Evolutionary conservation across 352 stramenopile species (phyloP).

Genomic region (Hyaloperonospora arabidopsidis): DNA sequence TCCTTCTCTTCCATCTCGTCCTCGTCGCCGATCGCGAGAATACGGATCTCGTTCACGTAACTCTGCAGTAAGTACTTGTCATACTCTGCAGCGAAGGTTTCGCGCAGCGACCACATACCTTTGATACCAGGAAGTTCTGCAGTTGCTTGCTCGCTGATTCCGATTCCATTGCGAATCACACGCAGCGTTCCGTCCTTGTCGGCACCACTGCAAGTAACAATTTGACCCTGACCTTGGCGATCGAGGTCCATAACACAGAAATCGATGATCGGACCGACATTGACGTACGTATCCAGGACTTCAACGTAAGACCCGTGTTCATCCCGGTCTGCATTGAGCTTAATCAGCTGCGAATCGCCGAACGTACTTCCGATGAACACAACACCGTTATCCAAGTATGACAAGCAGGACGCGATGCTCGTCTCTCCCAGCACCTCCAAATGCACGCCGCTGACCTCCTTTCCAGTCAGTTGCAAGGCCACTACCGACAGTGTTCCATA

Average conservation of each 20-base stretch:
- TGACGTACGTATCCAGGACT: constrained; percentile 94
- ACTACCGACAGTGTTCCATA: constrained; percentile 87
- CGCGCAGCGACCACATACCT: constrained; percentile 93
- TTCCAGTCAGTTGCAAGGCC: constrained; percentile 67
- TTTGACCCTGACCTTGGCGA: constrained; percentile 89
- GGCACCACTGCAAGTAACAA: constrained; percentile 94
- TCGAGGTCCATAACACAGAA: constrained; percentile 96
- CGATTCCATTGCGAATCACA: constrained; percentile 98
- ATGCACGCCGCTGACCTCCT: constrained; percentile 74
- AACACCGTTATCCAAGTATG: constrained; percentile 92
- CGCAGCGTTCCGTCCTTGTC: constrained; percentile 93
- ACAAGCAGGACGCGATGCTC: constrained; percentile 84
- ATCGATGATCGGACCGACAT: constrained; percentile 97
- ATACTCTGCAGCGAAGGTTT: constrained; percentile 75
- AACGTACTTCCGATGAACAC: constrained; percentile 94
- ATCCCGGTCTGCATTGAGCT: constrained; percentile 79
- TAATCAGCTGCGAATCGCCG: constrained; percentile 93
- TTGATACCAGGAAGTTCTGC: constrained; percentile 96
- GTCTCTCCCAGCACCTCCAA: constrained; percentile 92
- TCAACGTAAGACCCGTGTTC: constrained; percentile 85
- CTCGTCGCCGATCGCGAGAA: constrained; percentile 88
- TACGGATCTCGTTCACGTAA: constrained; percentile 93
- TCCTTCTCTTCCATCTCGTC: constrained; percentile 90
- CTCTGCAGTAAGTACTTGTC: constrained; percentile 95
- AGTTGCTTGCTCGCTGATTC: constrained; percentile 93